Percentiles rank a stretch among this genome's conserved stretches.
phyloP scores from a whole-genome alignment of 2,329 filamentous ascomycete species.

The Bisporella sp. region DNA sequence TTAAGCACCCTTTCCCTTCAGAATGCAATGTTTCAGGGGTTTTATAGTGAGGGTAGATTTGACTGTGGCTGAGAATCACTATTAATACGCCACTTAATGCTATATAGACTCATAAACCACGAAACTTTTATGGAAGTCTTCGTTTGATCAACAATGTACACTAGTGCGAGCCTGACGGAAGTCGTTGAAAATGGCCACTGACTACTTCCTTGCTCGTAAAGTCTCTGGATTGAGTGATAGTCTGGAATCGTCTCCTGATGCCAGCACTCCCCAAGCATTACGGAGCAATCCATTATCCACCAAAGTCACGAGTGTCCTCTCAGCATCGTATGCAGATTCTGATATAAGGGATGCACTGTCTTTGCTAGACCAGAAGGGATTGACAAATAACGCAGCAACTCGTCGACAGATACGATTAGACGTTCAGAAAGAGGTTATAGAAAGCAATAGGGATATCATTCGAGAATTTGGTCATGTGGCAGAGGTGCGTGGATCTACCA shows the following conservation, averaged over 20 bases:
- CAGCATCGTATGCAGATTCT: conserved; percentile 84
- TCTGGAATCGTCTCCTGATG: conserved; percentile 15
- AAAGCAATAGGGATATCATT: conserved; percentile 85
- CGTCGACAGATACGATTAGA: conserved; percentile 74
- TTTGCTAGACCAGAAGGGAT: conserved; percentile 64
- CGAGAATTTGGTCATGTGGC: conserved; percentile 84
- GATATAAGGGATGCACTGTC: conserved; percentile 82
- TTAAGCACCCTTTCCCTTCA: too few relatives aligned
- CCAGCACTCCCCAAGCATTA: conserved; percentile 20
- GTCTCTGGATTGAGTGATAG: conserved; percentile 17
- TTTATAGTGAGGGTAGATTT: too few relatives aligned
- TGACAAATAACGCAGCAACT: conserved; percentile 70
- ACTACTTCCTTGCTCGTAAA: conserved; percentile 21
- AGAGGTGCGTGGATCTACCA: conserved; percentile 51
- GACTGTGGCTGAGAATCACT: too few relatives aligned
- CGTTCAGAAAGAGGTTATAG: conserved; percentile 85
- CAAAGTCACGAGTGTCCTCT: conserved; percentile 79
- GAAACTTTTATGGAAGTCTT: too few relatives aligned
- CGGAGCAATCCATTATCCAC: conserved; percentile 61
- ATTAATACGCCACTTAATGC: too few relatives aligned
- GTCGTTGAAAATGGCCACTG: conserved; percentile 16
- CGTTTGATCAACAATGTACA: too few relatives aligned
- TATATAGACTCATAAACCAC: too few relatives aligned
- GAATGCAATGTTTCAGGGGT: too few relatives aligned
- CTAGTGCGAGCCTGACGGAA: too few relatives aligned